Conservation (phyloP, 2,329 filamentous ascomycete species). For the Apiospora aurea region DNA sequence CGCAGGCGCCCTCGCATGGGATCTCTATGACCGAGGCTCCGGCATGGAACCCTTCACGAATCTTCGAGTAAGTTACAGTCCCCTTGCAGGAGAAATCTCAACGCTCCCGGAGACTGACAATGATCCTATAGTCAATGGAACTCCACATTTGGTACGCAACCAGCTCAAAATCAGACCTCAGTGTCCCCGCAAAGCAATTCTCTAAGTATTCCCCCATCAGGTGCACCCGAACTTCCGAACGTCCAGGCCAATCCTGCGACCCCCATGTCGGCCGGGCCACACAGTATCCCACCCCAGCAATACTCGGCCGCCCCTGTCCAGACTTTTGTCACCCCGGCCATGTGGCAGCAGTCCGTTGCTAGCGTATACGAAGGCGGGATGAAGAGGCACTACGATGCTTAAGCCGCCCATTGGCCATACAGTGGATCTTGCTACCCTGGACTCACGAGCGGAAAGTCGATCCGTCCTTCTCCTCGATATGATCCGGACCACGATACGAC, state of each 20-base stretch:
- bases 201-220: slow-evolving; percentile 62
- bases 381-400: slow-evolving; percentile 62
- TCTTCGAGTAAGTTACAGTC: slow-evolving; percentile 79
- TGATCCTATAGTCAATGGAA: slow-evolving; percentile 81
- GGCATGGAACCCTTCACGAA: slow-evolving; percentile 84
- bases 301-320: slow-evolving; percentile 61
- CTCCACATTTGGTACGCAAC: slow-evolving; percentile 83
- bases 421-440: slow-evolving; percentile 1
- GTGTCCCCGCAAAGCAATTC: slow-evolving; percentile 55
- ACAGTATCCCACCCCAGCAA: slow-evolving; percentile 57
- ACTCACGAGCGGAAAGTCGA: slow-evolving; percentile 10
- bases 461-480: not conserved
- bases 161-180: slow-evolving; percentile 52
- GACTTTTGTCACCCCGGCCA: slow-evolving; percentile 71
- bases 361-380: slow-evolving; percentile 72
- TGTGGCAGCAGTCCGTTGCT: slow-evolving; percentile 77
- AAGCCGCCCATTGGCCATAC: not conserved
- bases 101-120: slow-evolving; percentile 29
- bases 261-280: slow-evolving; percentile 52
- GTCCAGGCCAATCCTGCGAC: slow-evolving; percentile 58
- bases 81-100: not conserved
- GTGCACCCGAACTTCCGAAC: slow-evolving; percentile 60
- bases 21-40: slow-evolving; percentile 69
- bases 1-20: slow-evolving; percentile 60
- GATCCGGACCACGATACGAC: slow-evolving; percentile 6